Evolutionary conservation across 495 filamentous ascomycete genomes (phyloP).

Genomic region (Elasticomyces elasticus): DNA sequence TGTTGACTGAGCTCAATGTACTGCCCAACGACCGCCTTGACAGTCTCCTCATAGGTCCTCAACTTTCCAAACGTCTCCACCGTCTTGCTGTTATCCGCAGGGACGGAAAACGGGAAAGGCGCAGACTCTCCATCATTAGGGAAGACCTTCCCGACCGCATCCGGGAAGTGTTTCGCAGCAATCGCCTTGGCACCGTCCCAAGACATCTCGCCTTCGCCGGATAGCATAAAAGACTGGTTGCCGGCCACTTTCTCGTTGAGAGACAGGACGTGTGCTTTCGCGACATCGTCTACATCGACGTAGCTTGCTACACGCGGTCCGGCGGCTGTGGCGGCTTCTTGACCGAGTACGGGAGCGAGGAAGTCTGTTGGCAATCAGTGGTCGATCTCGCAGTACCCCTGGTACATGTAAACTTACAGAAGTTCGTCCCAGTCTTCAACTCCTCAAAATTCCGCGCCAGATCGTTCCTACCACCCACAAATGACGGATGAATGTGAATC

Average conservation of each 20-base stretch:
- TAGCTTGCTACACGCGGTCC: neutral
- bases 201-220: neutral
- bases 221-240: constrained; percentile 4
- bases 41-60: neutral
- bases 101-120: neutral
- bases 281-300: neutral
- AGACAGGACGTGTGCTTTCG: constrained; percentile 1
- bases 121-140: neutral
- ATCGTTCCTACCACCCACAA: constrained; percentile 38
- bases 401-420: neutral
- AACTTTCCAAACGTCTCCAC: constrained; percentile 5
- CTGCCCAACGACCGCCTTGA: neutral
- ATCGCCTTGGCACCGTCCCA: neutral
- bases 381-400: neutral
- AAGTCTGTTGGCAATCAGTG: neutral
- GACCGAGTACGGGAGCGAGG: neutral
- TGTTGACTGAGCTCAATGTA: constrained; percentile 1
- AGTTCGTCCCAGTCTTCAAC: constrained; percentile 19
- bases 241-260: constrained; percentile 7
- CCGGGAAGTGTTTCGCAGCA: constrained; percentile 1
- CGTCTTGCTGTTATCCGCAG: neutral
- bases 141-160: neutral
- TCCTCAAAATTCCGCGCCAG: constrained; percentile 28
- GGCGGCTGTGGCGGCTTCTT: neutral
- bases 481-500: constrained; percentile 38